These are phyloP conservation scores for Fonsecaea multimorphosa DNA, from an alignment of 2,329 filamentous ascomycete species.

Conservation along the genomic window DNA sequence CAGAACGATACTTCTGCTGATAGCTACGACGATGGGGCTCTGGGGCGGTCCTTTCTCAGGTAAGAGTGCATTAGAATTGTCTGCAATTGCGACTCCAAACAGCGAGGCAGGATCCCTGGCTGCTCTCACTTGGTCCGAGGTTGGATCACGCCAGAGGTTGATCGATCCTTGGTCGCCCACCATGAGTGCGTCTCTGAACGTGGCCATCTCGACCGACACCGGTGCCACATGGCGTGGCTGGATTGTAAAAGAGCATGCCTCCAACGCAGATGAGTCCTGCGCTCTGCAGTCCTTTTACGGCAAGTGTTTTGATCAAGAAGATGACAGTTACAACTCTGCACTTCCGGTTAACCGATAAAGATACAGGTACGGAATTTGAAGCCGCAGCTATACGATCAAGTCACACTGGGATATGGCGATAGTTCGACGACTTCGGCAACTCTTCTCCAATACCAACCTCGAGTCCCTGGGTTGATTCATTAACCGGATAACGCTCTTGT, in stretches of 20 bases:
- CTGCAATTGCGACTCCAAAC: background rate
- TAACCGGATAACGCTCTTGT: background rate
- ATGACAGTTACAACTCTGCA: background rate
- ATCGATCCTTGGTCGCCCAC: background rate
- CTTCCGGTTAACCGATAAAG: background rate
- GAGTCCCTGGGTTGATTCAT: background rate
- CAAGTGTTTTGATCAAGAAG: background rate
- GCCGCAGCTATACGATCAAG: background rate
- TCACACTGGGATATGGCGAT: background rate
- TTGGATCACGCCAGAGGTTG: background rate
- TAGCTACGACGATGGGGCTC: background rate
- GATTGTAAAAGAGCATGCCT: background rate
- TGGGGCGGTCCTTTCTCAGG: too few species aligned
- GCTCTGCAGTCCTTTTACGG: background rate
- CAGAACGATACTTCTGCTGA: background rate
- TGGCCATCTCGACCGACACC: background rate
- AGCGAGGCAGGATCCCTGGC: background rate
- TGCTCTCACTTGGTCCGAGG: background rate
- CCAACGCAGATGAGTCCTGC: background rate
- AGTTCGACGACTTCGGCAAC: background rate
- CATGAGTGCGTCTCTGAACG: background rate
- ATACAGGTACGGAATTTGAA: background rate
- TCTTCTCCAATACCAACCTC: background rate
- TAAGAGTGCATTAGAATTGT: background rate
- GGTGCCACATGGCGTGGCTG: background rate